Conservation (phyloP, 148 eudicot genomes). For the Arctostaphylos glauca region DNA sequence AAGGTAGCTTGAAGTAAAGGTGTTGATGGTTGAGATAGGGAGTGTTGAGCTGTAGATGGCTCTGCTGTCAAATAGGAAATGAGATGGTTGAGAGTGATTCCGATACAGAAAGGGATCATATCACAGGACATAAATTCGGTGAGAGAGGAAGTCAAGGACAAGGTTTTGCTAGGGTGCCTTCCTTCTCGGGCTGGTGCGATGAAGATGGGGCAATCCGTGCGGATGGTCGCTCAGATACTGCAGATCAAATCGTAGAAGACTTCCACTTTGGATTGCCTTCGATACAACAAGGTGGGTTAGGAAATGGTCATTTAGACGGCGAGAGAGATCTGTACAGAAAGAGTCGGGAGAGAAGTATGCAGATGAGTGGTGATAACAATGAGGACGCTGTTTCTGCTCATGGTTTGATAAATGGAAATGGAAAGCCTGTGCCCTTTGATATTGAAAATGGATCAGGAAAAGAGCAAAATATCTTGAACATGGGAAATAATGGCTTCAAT, state of each 20-base stretch:
- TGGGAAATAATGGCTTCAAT: slow-evolving; percentile 15
- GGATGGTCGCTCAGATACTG: slow-evolving; percentile 16
- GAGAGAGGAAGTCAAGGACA: slow-evolving; percentile 7
- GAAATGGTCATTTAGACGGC: slow-evolving; percentile 12
- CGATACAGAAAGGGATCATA: slow-evolving; percentile 19
- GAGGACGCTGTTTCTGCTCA: slow-evolving; percentile 10
- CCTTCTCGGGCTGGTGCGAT: slow-evolving; percentile 52
- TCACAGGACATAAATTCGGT: slow-evolving; percentile 11
- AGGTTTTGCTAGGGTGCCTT: slow-evolving; percentile 35
- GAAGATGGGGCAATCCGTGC: slow-evolving; percentile 20
- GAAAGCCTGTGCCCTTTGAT: slow-evolving; percentile 50
- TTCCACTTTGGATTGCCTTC: slow-evolving; percentile 42
- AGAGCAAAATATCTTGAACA: slow-evolving; percentile 11
- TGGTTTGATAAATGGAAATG: slow-evolving; percentile 23
- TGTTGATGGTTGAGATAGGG: neutral
- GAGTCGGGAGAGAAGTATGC: slow-evolving; percentile 19
- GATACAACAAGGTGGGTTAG: slow-evolving; percentile 17
- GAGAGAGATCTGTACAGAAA: slow-evolving; percentile 3
- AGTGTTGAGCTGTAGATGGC: slow-evolving; percentile 12
- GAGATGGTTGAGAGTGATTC: slow-evolving; percentile 36
- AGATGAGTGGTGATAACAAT: slow-evolving; percentile 30
- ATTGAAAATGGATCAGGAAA: slow-evolving; percentile 42
- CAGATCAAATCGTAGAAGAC: slow-evolving; percentile 20
- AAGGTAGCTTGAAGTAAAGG: neutral
- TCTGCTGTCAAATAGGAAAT: slow-evolving; percentile 7